These are phyloP conservation scores for Claviceps fusiformis DNA, from an alignment of 2,329 filamentous ascomycete species.

Conservation along the genomic window DNA sequence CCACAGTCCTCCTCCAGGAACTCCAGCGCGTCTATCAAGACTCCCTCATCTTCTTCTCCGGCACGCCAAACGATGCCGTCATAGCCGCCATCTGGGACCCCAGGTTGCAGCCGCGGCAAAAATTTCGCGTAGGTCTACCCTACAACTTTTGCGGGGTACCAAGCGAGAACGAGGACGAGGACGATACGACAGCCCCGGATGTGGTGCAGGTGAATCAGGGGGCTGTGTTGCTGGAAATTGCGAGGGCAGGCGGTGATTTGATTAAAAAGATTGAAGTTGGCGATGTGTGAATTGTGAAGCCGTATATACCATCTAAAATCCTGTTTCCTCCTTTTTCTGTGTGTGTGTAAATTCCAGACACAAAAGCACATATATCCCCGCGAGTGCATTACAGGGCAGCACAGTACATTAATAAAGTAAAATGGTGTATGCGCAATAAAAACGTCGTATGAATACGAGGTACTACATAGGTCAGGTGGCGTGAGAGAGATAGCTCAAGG, in stretches of 20 bases:
- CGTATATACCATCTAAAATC: too few species aligned
- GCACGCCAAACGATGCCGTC: constrained; percentile 39
- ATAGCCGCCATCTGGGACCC: constrained; percentile 49
- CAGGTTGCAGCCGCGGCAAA: constrained; percentile 32
- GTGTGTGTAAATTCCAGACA: too few species aligned
- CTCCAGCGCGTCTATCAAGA: constrained; percentile 53
- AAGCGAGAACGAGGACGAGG: constrained; percentile 20
- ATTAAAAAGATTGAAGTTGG: constrained; percentile 50
- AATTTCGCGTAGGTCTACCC: constrained; percentile 57
- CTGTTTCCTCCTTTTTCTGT: too few species aligned
- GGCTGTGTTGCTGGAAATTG: constrained; percentile 60
- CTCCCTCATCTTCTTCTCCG: constrained; percentile 68
- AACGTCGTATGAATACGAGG: background rate
- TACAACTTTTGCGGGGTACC: constrained; percentile 35
- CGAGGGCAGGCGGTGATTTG: constrained; percentile 51
- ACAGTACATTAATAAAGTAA: too few species aligned
- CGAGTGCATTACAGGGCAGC: too few species aligned
- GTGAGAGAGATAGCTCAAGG: too few species aligned
- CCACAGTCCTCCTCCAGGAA: constrained; percentile 51
- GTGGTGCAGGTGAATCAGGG: constrained; percentile 52
- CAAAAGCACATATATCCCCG: too few species aligned
- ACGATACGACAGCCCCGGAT: constrained; percentile 10
- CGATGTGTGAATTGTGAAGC: constrained; percentile 4
- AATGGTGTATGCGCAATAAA: too few species aligned
- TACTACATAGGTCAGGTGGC: background rate